These are phyloP conservation scores for Suillus weaverae DNA, from an alignment of 768 basidiomycete genomes.

Conservation along the genomic window DNA sequence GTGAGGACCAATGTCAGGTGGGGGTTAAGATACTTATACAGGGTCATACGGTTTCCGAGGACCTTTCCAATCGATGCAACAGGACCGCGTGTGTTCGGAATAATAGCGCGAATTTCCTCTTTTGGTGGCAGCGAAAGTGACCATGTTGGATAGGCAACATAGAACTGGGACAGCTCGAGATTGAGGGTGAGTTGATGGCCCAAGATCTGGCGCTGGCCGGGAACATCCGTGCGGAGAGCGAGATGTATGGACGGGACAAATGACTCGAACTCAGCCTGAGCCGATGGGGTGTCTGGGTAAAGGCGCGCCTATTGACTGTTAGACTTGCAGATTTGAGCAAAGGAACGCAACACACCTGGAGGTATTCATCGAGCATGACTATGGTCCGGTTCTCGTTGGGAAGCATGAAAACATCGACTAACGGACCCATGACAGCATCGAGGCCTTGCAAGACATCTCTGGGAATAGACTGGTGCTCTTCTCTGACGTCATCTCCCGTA, in stretches of 20 bases:
- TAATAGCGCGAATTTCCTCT: conserved; percentile 57
- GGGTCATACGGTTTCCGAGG: conserved; percentile 79
- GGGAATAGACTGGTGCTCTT: conserved; percentile 16
- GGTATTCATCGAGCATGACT: conserved; percentile 70
- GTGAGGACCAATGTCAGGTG: conserved; percentile 72
- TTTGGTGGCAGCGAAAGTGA: conserved; percentile 51
- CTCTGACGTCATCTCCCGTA: conserved; percentile 63
- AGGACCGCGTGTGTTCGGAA: conserved; percentile 49
- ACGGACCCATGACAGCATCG: conserved; percentile 59
- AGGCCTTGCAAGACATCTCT: conserved; percentile 52
- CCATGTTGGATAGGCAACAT: conserved; percentile 68
- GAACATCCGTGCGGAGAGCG: conserved; percentile 48
- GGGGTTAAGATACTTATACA: conserved; percentile 95
- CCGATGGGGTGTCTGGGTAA: conserved; percentile 60
- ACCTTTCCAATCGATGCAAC: conserved; percentile 84
- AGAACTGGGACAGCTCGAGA: conserved; percentile 42
- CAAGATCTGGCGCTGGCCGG: conserved; percentile 46
- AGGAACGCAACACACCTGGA: conserved; percentile 53
- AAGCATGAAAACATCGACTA: conserved; percentile 60
- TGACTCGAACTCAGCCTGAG: conserved; percentile 43
- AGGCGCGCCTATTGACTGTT: conserved; percentile 49
- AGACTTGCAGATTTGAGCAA: background rate
- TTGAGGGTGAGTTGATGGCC: conserved; percentile 56
- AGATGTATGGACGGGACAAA: conserved; percentile 52
- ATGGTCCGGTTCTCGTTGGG: conserved; percentile 48